Evolutionary conservation across 2,329 filamentous ascomycete genomes (phyloP).

Genomic region (Fusarium pseudonygamai): DNA sequence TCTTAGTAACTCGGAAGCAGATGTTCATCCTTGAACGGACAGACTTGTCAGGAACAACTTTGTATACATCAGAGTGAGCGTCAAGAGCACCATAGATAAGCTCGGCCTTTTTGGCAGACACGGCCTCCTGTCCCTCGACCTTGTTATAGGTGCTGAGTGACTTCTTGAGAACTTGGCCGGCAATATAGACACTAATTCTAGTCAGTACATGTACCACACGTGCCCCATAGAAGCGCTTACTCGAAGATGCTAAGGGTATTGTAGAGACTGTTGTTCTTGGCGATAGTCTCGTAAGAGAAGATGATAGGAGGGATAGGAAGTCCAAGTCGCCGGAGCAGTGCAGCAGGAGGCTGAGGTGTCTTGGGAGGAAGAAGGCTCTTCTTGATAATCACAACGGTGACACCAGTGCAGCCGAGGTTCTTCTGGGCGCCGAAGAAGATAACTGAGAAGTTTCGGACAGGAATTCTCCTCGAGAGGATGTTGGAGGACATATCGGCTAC

Average conservation of each 20-base stretch:
- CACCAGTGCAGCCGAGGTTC: constrained; percentile 86
- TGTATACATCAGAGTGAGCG: constrained; percentile 76
- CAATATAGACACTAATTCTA: constrained; percentile 77
- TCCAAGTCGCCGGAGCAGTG: constrained; percentile 76
- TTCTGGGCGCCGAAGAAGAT: constrained; percentile 97
- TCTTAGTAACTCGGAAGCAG: constrained; percentile 79
- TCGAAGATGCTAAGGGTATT: constrained; percentile 96
- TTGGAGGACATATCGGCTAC: constrained; percentile 96
- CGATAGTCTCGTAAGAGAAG: constrained; percentile 83
- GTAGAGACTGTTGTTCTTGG: constrained; percentile 94
- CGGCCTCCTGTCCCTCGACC: constrained; percentile 78
- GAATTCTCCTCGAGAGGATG: constrained; percentile 83
- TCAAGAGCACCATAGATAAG: constrained; percentile 83
- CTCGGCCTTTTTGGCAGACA: constrained; percentile 78
- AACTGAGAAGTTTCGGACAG: constrained; percentile 80
- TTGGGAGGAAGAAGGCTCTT: constrained; percentile 80
- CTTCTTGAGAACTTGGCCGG: constrained; percentile 85
- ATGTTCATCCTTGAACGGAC: constrained; percentile 93
- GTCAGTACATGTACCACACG: constrained; percentile 7
- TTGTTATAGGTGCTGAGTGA: constrained; percentile 74
- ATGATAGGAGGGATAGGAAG: constrained; percentile 83
- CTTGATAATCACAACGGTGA: constrained; percentile 86
- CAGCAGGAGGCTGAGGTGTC: constrained; percentile 70
- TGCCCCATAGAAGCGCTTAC: constrained; percentile 51
- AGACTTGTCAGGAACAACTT: constrained; percentile 77